These are phyloP conservation scores for Trichothecium roseum DNA, from an alignment of 2,329 filamentous ascomycete species.

Conservation along the genomic window DNA sequence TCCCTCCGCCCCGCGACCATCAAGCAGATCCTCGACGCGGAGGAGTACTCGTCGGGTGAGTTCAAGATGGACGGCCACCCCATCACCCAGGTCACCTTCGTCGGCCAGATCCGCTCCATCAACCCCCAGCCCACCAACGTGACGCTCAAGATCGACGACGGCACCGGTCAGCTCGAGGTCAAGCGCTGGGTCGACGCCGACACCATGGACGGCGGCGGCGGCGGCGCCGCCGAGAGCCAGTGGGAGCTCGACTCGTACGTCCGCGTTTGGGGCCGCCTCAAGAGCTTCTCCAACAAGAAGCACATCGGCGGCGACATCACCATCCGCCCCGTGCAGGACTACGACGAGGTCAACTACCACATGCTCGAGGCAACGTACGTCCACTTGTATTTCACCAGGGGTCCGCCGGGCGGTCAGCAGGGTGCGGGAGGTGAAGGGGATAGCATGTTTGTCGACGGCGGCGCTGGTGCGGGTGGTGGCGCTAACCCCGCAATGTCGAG, in stretches of 20 bases:
- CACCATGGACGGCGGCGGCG: conserved; percentile 34
- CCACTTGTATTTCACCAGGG: conserved; percentile 73
- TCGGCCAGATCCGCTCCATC: conserved; percentile 84
- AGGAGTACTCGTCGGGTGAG: conserved; percentile 61
- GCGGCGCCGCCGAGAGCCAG: conserved; percentile 34
- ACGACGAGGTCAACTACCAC: conserved; percentile 91
- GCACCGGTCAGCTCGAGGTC: conserved; percentile 84
- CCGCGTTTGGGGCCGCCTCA: conserved; percentile 75
- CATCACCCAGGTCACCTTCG: conserved; percentile 64
- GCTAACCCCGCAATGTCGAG: conserved; percentile 9
- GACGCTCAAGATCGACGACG: conserved; percentile 89
- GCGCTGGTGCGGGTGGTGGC: conserved; percentile 21
- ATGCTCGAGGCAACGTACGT: conserved; percentile 82
- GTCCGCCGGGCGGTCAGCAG: conserved; percentile 35
- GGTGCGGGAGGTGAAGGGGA: conserved; percentile 30
- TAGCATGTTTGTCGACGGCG: conserved; percentile 47
- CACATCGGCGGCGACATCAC: conserved; percentile 74
- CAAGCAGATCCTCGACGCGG: conserved; percentile 82
- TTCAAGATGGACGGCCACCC: conserved; percentile 75
- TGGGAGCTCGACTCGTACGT: conserved; percentile 70
- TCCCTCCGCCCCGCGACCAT: conserved; percentile 89
- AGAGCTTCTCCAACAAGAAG: conserved; percentile 73
- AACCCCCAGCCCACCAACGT: conserved; percentile 82
- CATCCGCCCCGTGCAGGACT: conserved; percentile 69
- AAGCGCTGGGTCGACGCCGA: conserved; percentile 74